Conservation (phyloP, 2,329 filamentous ascomycete genomes). For the Botryotinia convoluta region DNA sequence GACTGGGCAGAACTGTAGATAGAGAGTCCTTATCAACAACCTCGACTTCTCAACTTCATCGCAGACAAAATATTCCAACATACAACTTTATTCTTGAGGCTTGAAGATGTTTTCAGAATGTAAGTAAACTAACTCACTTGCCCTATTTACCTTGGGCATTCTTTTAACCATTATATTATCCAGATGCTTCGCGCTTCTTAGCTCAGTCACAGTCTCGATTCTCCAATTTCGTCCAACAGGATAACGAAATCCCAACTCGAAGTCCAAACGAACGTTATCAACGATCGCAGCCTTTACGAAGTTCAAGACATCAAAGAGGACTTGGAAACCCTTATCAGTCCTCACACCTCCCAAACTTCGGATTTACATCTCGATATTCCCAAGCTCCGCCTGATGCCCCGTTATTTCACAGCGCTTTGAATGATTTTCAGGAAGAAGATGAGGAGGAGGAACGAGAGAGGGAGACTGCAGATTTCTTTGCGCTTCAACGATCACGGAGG, state of each 20-base stretch:
- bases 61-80: not conserved
- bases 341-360: slow-evolving; percentile 72
- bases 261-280: slow-evolving; percentile 38
- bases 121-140: slow-evolving; percentile 25
- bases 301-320: slow-evolving; percentile 31
- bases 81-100: not conserved
- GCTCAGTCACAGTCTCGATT: slow-evolving; percentile 93
- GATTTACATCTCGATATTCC: slow-evolving; percentile 74
- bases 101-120: slow-evolving; percentile 40
- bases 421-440: slow-evolving; percentile 89
- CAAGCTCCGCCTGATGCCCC: slow-evolving; percentile 72
- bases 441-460: slow-evolving; percentile 87
- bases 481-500: slow-evolving; percentile 82
- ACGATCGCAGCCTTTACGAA: slow-evolving; percentile 31
- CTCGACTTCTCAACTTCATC: slow-evolving; percentile 16
- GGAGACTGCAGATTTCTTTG: slow-evolving; percentile 92
- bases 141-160: not conserved
- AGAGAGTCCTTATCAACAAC: slow-evolving; percentile 11
- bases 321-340: slow-evolving; percentile 76
- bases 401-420: slow-evolving; percentile 88
- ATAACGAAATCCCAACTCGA: slow-evolving; percentile 39
- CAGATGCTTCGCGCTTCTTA: slow-evolving; percentile 90
- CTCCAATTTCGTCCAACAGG: slow-evolving; percentile 66
- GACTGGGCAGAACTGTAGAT: not conserved
- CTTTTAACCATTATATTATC: slow-evolving; percentile 21